phyloP scores from a whole-genome alignment of 768 basidiomycete genomes.

The Lactifluus volemus region DNA sequence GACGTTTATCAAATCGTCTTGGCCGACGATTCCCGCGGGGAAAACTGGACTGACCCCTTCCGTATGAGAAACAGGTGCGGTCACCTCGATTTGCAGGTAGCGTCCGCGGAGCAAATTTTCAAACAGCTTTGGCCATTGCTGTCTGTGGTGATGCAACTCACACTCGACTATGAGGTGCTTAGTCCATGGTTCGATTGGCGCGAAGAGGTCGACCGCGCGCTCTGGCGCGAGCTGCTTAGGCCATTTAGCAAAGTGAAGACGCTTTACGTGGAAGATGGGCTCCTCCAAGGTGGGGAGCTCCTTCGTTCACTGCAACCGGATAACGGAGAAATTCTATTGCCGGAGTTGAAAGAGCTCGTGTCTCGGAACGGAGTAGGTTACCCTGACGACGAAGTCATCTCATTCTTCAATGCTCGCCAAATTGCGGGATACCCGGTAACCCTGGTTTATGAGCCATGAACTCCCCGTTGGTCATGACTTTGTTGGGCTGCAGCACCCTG shows the following conservation, averaged over 20 bases:
- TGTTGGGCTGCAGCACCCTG: too few relatives aligned
- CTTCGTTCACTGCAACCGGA: not conserved
- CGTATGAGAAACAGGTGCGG: not conserved
- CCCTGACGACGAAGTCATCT: too few relatives aligned
- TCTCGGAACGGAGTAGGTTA: not conserved
- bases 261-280: not conserved
- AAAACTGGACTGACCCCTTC: not conserved
- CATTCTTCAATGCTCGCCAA: not conserved
- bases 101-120: not conserved
- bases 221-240: not conserved
- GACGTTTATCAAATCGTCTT: not conserved
- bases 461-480: not conserved
- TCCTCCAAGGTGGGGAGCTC: not conserved
- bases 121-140: not conserved
- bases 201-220: not conserved
- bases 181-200: not conserved
- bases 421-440: not conserved
- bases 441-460: not conserved
- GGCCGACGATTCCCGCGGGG: not conserved
- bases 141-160: not conserved
- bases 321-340: not conserved
- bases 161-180: not conserved
- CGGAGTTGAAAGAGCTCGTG: not conserved
- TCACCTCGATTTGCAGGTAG: not conserved
- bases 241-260: not conserved